A percentile compares a stretch with the other conserved stretches of the same genome.
Conservation (phyloP, 306 rosid species). For the Medicago lupulina region DNA sequence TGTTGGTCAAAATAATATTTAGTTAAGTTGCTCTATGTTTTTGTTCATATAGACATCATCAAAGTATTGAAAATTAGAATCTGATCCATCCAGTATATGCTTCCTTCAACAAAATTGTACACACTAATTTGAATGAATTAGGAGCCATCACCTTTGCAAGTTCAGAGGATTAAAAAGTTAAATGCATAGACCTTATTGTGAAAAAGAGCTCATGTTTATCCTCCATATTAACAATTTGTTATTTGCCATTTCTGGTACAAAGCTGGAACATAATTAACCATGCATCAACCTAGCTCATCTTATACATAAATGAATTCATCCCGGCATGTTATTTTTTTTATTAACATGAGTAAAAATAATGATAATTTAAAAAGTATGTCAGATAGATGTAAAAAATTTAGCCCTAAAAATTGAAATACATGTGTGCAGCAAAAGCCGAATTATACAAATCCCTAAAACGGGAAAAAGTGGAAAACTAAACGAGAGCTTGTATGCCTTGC, state of each 20-base stretch:
- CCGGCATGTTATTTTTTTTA: constrained; percentile 8
- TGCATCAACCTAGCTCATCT: background rate
- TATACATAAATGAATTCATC: constrained; percentile 33
- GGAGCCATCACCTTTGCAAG: too few species aligned
- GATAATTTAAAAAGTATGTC: constrained; percentile 7
- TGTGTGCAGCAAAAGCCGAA: constrained; percentile 29
- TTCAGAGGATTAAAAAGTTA: too few species aligned
- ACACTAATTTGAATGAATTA: too few species aligned
- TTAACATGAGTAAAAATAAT: background rate
- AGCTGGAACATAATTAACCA: background rate
- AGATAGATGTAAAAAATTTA: constrained; percentile 3
- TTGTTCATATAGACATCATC: too few species aligned
- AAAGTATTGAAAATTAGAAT: too few species aligned
- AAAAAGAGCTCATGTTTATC: background rate
- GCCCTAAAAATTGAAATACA: constrained; percentile 24
- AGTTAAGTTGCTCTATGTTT: too few species aligned
- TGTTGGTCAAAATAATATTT: too few species aligned
- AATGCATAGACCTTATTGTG: background rate
- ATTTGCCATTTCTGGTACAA: background rate
- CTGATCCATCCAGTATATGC: too few species aligned
- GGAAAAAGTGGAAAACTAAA: constrained; percentile 44
- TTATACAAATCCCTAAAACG: constrained; percentile 45
- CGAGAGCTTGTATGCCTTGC: constrained; percentile 78
- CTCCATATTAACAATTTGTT: background rate
- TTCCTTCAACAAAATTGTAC: too few species aligned